Evolutionary conservation across 441 rosid species (phyloP).

Genomic region (Populus trichocarpa): DNA sequence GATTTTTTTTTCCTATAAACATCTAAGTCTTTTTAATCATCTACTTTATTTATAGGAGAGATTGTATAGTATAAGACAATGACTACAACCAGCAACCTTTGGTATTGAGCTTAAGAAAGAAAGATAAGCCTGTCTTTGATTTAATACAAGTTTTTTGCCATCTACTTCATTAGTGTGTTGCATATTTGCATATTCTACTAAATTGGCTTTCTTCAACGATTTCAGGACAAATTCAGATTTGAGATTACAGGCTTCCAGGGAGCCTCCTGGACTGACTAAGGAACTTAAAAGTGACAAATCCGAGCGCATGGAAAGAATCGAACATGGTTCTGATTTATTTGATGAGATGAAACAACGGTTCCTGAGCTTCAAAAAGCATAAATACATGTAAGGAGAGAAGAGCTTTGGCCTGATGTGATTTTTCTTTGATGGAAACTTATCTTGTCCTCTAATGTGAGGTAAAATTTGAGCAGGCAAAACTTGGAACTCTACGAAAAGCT

Average conservation of each 20-base stretch:
- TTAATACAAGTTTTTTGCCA: conserved; percentile 11
- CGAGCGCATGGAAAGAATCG: conserved; percentile 27
- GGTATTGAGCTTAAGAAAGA: neutral
- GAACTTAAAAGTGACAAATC: conserved; percentile 34
- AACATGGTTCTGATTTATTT: conserved; percentile 42
- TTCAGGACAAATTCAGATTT: conserved; percentile 40
- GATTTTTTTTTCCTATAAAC: neutral
- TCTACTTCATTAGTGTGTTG: conserved; percentile 4
- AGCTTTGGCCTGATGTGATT: neutral
- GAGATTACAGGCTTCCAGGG: conserved; percentile 38
- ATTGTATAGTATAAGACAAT: neutral
- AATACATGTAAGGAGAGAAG: conserved; percentile 55
- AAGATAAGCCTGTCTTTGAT: conserved; percentile 38
- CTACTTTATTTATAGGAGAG: neutral
- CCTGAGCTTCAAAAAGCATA: conserved; percentile 64
- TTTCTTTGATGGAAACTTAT: too few species aligned
- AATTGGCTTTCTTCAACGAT: conserved; percentile 17
- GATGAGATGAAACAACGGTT: conserved; percentile 68
- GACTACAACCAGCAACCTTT: neutral
- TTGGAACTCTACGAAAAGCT: conserved; percentile 61
- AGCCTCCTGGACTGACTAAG: conserved; percentile 33
- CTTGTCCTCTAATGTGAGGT: too few species aligned
- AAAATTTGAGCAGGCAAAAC: conserved; percentile 54
- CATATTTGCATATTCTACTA: conserved; percentile 13
- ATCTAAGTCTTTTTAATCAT: neutral